Conservation (phyloP, 441 rosid genomes). For the Dalechampia spathulata region DNA sequence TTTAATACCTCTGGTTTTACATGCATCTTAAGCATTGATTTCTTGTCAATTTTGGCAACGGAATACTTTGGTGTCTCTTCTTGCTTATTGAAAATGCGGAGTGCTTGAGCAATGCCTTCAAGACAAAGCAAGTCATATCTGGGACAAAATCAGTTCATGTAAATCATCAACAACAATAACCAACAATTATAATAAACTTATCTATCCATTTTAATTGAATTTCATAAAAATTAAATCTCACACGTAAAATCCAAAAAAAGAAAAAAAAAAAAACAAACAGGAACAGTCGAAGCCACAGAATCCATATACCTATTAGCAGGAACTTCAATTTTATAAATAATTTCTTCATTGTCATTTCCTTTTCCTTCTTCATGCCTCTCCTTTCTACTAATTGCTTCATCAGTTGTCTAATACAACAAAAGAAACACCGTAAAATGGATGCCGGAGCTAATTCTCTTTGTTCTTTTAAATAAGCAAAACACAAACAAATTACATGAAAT, state of each 20-base stretch:
- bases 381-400: slow-evolving; percentile 77
- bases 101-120: slow-evolving; percentile 93
- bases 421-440: background rate
- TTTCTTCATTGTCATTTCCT: slow-evolving; percentile 55
- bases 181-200: too few relatives aligned
- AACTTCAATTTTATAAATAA: slow-evolving; percentile 78
- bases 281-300: background rate
- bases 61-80: slow-evolving; percentile 51
- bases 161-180: too few relatives aligned
- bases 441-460: background rate
- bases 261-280: too few relatives aligned
- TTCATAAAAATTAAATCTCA: too few relatives aligned
- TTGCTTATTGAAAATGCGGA: slow-evolving; percentile 64
- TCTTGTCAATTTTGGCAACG: slow-evolving; percentile 39
- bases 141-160: slow-evolving; percentile 10
- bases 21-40: slow-evolving; percentile 56
- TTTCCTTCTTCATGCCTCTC: slow-evolving; percentile 73
- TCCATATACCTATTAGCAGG: slow-evolving; percentile 69
- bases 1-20: slow-evolving; percentile 70
- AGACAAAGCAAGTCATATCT: slow-evolving; percentile 97
- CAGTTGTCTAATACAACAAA: slow-evolving; percentile 50
- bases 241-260: too few relatives aligned
- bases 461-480: too few relatives aligned
- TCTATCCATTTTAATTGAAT: background rate
- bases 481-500: background rate